Conservation (phyloP, 2,329 filamentous ascomycete genomes). For the Colletotrichum salicis region DNA sequence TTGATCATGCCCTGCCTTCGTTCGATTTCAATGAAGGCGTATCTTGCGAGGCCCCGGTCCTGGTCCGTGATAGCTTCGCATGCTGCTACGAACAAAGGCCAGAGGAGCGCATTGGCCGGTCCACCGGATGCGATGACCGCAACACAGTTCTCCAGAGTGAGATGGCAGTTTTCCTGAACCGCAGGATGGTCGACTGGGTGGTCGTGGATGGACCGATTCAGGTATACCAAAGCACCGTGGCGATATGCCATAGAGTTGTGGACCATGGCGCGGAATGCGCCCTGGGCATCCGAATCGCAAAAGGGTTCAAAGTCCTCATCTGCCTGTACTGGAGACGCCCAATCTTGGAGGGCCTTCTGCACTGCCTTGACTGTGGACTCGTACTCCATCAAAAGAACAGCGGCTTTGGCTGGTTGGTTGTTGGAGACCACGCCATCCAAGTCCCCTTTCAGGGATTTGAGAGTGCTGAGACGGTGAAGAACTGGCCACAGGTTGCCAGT, state of each 20-base stretch:
- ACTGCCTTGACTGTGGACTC: neutral
- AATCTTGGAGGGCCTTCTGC: neutral
- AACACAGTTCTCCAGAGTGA: conserved; percentile 62
- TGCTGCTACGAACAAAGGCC: conserved; percentile 71
- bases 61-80: conserved; percentile 64
- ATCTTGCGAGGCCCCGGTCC: conserved; percentile 62
- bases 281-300: neutral
- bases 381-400: neutral
- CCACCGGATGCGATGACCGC: conserved; percentile 64
- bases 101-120: conserved; percentile 71
- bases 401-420: neutral
- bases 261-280: neutral
- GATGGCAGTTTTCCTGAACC: conserved; percentile 64
- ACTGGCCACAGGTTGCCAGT: neutral
- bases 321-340: neutral
- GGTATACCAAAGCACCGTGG: neutral
- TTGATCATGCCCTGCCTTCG: conserved; percentile 72
- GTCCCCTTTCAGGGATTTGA: neutral
- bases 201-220: neutral
- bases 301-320: neutral
- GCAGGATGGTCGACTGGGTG: conserved; percentile 47
- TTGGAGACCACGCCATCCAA: neutral
- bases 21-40: conserved; percentile 63
- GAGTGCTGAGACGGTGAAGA: neutral
- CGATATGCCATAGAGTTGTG: neutral